Evolutionary conservation across 1,284 basidiomycete species (phyloP), one percentile per base, ranked within the genome.

Genomic region (Marasmius oreades): DNA sequence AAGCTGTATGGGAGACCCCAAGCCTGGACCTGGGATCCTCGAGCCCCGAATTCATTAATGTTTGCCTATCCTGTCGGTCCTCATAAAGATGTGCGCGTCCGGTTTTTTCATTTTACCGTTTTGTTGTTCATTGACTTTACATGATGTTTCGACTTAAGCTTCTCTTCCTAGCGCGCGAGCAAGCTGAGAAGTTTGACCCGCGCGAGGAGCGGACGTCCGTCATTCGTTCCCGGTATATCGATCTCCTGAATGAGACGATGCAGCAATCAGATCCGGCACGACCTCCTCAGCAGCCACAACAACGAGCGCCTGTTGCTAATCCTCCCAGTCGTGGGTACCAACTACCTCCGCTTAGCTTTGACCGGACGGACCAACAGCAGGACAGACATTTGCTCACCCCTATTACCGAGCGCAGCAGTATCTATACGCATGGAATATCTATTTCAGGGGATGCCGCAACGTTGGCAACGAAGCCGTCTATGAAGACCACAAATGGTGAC

Each of bases 151-250:
- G 44, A n/a, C 2, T 45, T 11, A 62, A 89, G 90, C 79, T 86
- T 52, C 84, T 98, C 20, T 98, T 98, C 79, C 78, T 98, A 56
- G 92, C 94, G 59, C 84, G 93, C 51, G 93, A 95, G 63, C 75
- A 85, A 12, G 92, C 91, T 14, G 88, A 95, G 69, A 74, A 73
- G 36, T 75, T 93, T 61, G 90, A 96, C 67, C 86, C 89, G 57
- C 79, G 90, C 50, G 87, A 92, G 56, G 90, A 91, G 62, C 81
- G 81, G 34, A 92, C 91, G 2, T 85, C 90, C 2, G 74, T 75
- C 6, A 80, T 92, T 59, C 81, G 92, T 8, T 73, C 79, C 6
- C 76, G 79, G 53, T 78, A 93, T 57, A 75, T 82, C 57, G 74
- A 77, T 36, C 81, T 93, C 34, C 76, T 93, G 12, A 73, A 79